phyloP scores from a whole-genome alignment of 148 eudicot genomes.

The Fagopyrum homotropicum region DNA sequence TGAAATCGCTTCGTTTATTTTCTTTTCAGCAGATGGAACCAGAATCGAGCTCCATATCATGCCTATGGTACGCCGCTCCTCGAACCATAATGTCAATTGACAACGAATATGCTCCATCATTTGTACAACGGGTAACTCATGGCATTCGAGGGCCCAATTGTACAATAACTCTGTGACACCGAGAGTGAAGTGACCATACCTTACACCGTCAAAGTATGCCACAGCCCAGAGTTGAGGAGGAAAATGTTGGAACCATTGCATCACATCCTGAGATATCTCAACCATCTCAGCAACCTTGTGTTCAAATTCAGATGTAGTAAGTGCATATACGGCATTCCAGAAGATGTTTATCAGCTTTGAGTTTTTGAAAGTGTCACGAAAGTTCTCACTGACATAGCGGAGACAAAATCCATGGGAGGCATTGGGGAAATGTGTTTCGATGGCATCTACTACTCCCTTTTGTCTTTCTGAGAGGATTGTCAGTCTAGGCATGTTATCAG shows the following conservation, averaged over 20 bases:
- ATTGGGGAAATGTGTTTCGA: slow-evolving; percentile 84
- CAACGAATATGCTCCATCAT: slow-evolving; percentile 90
- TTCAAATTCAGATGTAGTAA: slow-evolving; percentile 75
- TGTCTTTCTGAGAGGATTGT: slow-evolving; percentile 89
- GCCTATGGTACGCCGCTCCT: slow-evolving; percentile 48
- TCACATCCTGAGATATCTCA: slow-evolving; percentile 63
- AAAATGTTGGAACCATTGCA: slow-evolving; percentile 67
- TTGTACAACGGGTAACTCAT: slow-evolving; percentile 88
- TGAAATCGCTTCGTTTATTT: slow-evolving; percentile 70
- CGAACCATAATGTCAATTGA: slow-evolving; percentile 63
- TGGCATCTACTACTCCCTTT: slow-evolving; percentile 70
- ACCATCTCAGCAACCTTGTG: slow-evolving; percentile 80
- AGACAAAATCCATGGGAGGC: slow-evolving; percentile 89
- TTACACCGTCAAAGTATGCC: slow-evolving; percentile 89
- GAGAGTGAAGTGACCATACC: slow-evolving; percentile 85
- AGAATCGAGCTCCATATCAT: slow-evolving; percentile 65
- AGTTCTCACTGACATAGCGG: slow-evolving; percentile 77
- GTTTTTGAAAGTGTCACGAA: slow-evolving; percentile 89
- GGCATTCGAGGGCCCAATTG: slow-evolving; percentile 91
- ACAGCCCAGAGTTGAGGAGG: slow-evolving; percentile 93
- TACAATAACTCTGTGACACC: slow-evolving; percentile 68
- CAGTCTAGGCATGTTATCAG: slow-evolving; percentile 92
- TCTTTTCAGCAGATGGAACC: slow-evolving; percentile 87
- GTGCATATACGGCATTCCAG: slow-evolving; percentile 96
- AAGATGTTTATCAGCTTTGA: slow-evolving; percentile 88